Evolutionary conservation across 2,329 filamentous ascomycete genomes (phyloP).

Genomic region (Chrysoporthe puriensis): DNA sequence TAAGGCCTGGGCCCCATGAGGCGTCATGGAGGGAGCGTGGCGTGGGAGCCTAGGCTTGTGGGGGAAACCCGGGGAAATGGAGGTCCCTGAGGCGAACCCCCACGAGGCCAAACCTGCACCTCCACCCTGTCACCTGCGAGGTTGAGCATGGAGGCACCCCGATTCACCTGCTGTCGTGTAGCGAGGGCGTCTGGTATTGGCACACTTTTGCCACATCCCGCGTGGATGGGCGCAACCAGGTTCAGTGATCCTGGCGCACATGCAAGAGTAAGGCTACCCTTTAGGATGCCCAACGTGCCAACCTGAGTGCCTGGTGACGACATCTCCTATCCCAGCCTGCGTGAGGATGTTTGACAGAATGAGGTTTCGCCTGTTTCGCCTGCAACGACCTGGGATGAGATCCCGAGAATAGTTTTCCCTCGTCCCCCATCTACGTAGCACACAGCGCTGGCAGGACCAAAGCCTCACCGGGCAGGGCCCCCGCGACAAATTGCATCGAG

Average conservation of each 20-base stretch:
- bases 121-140: not conserved
- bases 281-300: too few species aligned
- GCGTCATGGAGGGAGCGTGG: not conserved
- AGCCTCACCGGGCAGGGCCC: not conserved
- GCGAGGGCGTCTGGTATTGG: not conserved
- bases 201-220: too few species aligned
- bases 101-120: not conserved
- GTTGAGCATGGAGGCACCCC: not conserved
- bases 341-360: too few species aligned
- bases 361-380: too few species aligned
- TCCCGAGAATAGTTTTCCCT: not conserved
- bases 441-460: not conserved
- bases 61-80: slow-evolving; percentile 18
- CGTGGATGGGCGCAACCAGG: too few species aligned
- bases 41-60: slow-evolving; percentile 4
- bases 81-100: not conserved
- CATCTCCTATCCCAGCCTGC: too few species aligned
- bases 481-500: not conserved
- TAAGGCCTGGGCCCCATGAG: not conserved
- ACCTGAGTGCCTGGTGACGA: too few species aligned
- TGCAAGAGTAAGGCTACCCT: too few species aligned
- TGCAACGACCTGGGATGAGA: too few species aligned
- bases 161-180: not conserved
- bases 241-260: too few species aligned
- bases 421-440: not conserved